Conservation (phyloP, 2,329 filamentous ascomycete genomes). For the Diaporthe aspalathi region DNA sequence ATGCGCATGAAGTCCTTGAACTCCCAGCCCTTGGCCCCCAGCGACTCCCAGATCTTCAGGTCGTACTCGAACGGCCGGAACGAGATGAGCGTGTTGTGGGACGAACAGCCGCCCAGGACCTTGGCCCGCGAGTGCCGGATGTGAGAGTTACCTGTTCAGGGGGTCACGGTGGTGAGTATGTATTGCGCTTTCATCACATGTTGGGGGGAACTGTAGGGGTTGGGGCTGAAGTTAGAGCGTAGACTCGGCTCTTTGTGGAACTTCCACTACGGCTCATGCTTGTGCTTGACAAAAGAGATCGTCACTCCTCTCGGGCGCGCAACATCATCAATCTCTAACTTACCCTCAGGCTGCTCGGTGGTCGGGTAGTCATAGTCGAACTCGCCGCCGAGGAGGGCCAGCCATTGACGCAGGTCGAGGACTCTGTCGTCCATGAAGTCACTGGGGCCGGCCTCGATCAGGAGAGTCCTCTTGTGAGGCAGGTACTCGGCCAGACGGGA, state of each 20-base stretch:
- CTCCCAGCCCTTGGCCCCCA: conserved; percentile 86
- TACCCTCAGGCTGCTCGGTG: conserved; percentile 85
- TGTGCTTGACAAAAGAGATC: not conserved
- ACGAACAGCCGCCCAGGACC: conserved; percentile 91
- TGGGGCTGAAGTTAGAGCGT: not conserved
- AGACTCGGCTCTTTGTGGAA: not conserved
- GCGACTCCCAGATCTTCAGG: conserved; percentile 82
- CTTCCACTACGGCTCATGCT: not conserved
- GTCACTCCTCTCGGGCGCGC: not conserved
- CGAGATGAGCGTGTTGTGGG: conserved; percentile 93
- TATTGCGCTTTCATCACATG: conserved; percentile 8
- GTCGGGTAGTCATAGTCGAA: conserved; percentile 93
- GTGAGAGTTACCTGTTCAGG: conserved; percentile 80
- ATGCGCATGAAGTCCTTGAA: conserved; percentile 87
- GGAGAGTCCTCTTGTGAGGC: conserved; percentile 81
- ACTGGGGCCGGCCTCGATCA: conserved; percentile 90
- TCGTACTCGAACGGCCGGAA: conserved; percentile 94
- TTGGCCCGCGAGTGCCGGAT: conserved; percentile 94
- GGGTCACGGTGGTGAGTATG: conserved; percentile 35
- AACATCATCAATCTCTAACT: conserved; percentile 41
- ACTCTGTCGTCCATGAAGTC: conserved; percentile 91
- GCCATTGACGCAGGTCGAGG: conserved; percentile 87
- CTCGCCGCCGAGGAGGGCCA: conserved; percentile 84
- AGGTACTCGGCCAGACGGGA: conserved; percentile 84
- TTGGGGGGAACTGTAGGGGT: not conserved